Evolutionary conservation across 345 rosid species (phyloP).

Genomic region (Cochlearia excelsa): DNA sequence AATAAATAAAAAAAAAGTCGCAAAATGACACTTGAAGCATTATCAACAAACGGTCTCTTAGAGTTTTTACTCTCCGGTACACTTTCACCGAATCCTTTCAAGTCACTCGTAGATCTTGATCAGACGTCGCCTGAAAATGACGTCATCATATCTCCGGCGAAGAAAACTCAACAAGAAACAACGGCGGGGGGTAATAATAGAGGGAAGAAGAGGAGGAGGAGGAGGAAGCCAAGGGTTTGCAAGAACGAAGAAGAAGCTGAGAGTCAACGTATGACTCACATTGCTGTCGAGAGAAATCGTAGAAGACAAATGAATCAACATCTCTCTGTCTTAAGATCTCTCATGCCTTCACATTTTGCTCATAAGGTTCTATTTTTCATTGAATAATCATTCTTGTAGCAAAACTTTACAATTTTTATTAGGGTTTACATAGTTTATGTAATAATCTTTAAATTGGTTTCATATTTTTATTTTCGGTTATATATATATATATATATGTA

Average conservation of each 20-base stretch:
- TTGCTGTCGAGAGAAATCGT: slow-evolving; percentile 84
- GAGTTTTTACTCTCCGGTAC: slow-evolving; percentile 63
- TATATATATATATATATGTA: too few species aligned
- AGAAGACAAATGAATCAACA: slow-evolving; percentile 89
- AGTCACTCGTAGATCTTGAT: slow-evolving; percentile 34
- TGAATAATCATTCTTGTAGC: background rate
- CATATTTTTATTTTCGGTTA: too few species aligned
- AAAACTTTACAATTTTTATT: too few species aligned
- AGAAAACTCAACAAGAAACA: slow-evolving; percentile 13
- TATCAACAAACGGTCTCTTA: slow-evolving; percentile 65
- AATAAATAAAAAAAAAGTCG: slow-evolving; percentile 6
- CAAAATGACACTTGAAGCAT: slow-evolving; percentile 56
- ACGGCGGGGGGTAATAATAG: slow-evolving; percentile 30
- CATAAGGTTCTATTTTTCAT: slow-evolving; percentile 52
- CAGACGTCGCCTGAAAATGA: slow-evolving; percentile 31
- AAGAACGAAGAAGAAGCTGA: slow-evolving; percentile 88
- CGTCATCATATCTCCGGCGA: background rate
- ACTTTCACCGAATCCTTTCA: slow-evolving; percentile 53
- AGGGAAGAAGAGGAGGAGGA: slow-evolving; percentile 67
- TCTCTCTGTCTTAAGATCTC: slow-evolving; percentile 69
- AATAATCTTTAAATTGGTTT: too few species aligned
- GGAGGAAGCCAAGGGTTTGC: slow-evolving; percentile 69
- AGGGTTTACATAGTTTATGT: too few species aligned
- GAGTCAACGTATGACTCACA: slow-evolving; percentile 87
- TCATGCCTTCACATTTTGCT: slow-evolving; percentile 82